Base-by-base conservation (phyloP, 2,329 filamentous ascomycete genomes). In the Colletotrichum phormii region DNA sequence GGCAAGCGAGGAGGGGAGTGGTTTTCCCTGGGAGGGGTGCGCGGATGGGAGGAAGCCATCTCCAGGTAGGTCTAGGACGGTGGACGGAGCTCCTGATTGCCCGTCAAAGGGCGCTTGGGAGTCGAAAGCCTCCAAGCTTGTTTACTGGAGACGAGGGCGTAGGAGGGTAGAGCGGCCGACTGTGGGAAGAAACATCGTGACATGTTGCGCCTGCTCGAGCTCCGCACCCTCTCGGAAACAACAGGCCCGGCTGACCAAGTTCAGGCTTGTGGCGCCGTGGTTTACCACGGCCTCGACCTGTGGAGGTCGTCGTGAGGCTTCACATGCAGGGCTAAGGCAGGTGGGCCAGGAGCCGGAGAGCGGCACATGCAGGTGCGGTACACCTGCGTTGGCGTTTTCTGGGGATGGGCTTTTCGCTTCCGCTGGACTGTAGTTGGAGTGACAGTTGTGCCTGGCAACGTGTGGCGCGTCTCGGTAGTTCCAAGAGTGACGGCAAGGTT, bases 391-490 rank as follows among this genome's bases (percentile, higher is more conserved):
- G 65, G 53, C 53, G 42, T 54, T 42, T n/a, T 31, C 53, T 46
- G 37, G 53, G 24, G 18, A 35, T 11, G 37, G 29, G 18, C 12
- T 35, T 60, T 53, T 46, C n/a, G 13, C 33, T 69, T 29, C 22
- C 22, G 6, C 26, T 24, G 42, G 18, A 6, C 31, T 8, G n/a
- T 15, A 49, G 5, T 42, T 42, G 37, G 13, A 13, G 37, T 29
- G 26, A 31, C 11, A 15, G 59, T 62, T n/a, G 42, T 37, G 8
- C 24, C 18, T 51, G 51, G 37, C 49, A 51, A 33, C n/a, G 24
- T 29, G 70, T 72, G 59, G 65, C 70, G 51, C 51, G 61, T 69
- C 70, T 64, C 70, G 70, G 70, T 59, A 72, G 58, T 64, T 72
- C 5, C 33, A 68, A 29, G 26, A 37, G 68, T 72, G 64, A 69